Base-by-base conservation (phyloP, 441 rosid genomes). In the Adansonia grandidieri region DNA sequence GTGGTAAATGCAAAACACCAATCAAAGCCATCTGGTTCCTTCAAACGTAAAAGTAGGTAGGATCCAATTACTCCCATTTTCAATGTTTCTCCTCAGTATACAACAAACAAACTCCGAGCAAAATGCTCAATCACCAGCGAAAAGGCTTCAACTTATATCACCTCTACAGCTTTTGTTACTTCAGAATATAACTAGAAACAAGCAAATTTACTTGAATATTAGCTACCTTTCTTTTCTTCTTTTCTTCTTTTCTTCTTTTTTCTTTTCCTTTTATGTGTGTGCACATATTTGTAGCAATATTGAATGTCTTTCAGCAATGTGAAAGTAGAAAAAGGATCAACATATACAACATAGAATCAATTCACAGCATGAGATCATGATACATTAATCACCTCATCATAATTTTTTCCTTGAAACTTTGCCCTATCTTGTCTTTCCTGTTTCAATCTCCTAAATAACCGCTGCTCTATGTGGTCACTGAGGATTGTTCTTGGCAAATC, bases 391-490 rank as follows among this genome's bases (percentile, higher is more conserved):
- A 97, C 99, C 98, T 97, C 99, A 84, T 97, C 99, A 79, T 86
- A 89, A 81, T 87, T 87, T 88, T 92, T 97, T 78, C 97, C 97
- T 71, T 87, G 98, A 70, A 66, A 13, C 88, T 93, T 91, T 84
- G 99, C 99, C 86, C 99, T 89, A 19, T 97, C 98, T 66, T 51
- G 89, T 78, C 95, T 91, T 85, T 97, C 99, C 76, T 87, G 92
- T 85, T 82, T 95, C 84, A 97, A 86, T 82, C 80, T 95, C 88
- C 65, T 91, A 87, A 88, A 89, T 69, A 97, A 80, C 74, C 99
- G 89, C 78, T 91, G 95, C 83, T 97, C 99, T 85, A 97, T 95
- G 73, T 95, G 98, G 84, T 97, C 99, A 79, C 99, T 97, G 28
- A 97, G 97, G 79, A 92, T 88, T 72, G 99, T 97, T 82, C 91